phyloP scores from a whole-genome alignment of 495 filamentous ascomycete species.

The Hypoxylon rickii region DNA sequence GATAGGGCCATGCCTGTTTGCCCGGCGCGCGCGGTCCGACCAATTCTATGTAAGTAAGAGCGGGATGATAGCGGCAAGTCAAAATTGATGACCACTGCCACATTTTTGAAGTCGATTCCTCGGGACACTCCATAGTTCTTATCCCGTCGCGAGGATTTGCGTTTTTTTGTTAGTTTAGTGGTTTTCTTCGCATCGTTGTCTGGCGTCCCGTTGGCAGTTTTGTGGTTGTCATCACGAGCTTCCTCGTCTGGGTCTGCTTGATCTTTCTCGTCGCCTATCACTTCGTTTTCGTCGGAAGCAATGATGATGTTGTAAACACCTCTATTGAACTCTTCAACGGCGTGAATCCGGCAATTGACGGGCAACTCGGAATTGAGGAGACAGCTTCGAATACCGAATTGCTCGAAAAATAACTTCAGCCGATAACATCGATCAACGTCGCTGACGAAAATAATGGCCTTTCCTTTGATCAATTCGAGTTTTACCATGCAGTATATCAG shows the following conservation, averaged over 20 bases:
- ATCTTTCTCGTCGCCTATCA: constrained; percentile 67
- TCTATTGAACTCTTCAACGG: constrained; percentile 97
- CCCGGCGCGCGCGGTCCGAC: constrained; percentile 88
- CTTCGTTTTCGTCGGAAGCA: constrained; percentile 89
- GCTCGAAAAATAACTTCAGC: constrained; percentile 93
- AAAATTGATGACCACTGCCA: constrained; percentile 94
- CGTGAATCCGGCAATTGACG: constrained; percentile 88
- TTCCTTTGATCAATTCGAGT: constrained; percentile 90
- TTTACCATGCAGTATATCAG: constrained; percentile 93
- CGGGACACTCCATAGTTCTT: constrained; percentile 92
- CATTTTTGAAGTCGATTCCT: constrained; percentile 90
- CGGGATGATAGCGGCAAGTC: constrained; percentile 87
- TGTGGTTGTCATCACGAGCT: background rate
- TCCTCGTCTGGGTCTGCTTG: constrained; percentile 31
- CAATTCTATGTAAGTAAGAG: constrained; percentile 90
- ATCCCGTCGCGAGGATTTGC: constrained; percentile 63
- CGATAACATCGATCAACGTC: constrained; percentile 94
- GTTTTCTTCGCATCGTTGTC: constrained; percentile 34
- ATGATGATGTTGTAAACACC: constrained; percentile 96
- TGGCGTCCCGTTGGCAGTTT: constrained; percentile 1
- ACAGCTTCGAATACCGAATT: constrained; percentile 92
- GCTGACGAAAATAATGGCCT: constrained; percentile 90
- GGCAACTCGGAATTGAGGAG: constrained; percentile 95
- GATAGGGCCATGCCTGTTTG: constrained; percentile 93
- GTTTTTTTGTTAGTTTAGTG: constrained; percentile 58